These are phyloP conservation scores for Papiliotrema flavescens DNA, from an alignment of 1,284 basidiomycete genomes.

Conservation along the genomic window DNA sequence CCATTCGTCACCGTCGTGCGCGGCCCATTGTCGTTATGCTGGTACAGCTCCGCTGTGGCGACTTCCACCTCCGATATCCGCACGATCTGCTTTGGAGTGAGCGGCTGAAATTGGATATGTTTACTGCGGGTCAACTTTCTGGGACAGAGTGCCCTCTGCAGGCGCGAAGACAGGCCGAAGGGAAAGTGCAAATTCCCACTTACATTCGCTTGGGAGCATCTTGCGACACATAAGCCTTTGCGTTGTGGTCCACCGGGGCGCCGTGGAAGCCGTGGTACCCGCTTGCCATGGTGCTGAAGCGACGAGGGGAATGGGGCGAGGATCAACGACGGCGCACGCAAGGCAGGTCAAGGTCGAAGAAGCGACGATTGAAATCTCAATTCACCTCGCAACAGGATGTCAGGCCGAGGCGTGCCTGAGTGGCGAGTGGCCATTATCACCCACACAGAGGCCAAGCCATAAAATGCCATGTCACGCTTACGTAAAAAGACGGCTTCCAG, in stretches of 20 bases:
- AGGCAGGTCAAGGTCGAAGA: background rate
- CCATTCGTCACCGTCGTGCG: slow-evolving; percentile 80
- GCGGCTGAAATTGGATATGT: slow-evolving; percentile 86
- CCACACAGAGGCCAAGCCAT: too few species aligned
- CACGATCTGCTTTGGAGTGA: slow-evolving; percentile 89
- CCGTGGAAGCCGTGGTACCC: background rate
- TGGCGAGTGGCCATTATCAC: background rate
- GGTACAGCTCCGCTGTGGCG: slow-evolving; percentile 85
- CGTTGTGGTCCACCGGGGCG: slow-evolving; percentile 30
- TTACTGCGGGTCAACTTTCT: slow-evolving; percentile 57
- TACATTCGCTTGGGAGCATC: slow-evolving; percentile 90
- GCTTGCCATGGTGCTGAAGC: background rate
- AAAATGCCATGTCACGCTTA: too few species aligned
- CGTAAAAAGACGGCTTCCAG: too few species aligned
- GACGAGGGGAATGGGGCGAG: background rate
- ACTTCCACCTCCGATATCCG: slow-evolving; percentile 92
- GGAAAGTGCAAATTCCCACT: slow-evolving; percentile 33
- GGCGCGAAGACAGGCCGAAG: background rate
- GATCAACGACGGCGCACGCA: background rate
- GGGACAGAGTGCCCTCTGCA: background rate
- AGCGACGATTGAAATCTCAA: background rate
- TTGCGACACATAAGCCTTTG: slow-evolving; percentile 78
- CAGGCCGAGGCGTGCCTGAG: background rate
- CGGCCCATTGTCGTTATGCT: slow-evolving; percentile 49
- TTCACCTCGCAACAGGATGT: too few species aligned